phyloP scores from a whole-genome alignment of 306 rosid genomes.

The Vigna angularis region DNA sequence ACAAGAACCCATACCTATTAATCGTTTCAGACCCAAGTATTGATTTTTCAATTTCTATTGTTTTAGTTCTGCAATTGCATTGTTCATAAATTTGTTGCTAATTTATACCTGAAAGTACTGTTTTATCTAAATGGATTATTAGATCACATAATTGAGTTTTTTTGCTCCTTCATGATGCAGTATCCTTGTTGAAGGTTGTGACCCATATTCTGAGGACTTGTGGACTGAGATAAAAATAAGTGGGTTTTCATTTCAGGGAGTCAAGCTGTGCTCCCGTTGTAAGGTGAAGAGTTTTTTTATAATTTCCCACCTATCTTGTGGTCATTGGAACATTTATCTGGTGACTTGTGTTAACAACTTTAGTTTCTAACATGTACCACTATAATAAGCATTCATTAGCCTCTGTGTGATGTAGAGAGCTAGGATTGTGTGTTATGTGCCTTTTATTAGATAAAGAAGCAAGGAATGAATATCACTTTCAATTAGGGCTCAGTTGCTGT shows the following conservation, averaged over 20 bases:
- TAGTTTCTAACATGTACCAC: constrained; percentile 21
- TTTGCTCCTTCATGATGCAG: constrained; percentile 50
- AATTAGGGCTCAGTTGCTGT: neutral
- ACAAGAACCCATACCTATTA: constrained; percentile 67
- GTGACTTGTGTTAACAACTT: constrained; percentile 20
- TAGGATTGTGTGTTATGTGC: too few relatives aligned
- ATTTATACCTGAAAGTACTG: constrained; percentile 1
- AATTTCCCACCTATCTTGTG: constrained; percentile 10
- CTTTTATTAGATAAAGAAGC: neutral
- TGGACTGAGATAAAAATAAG: constrained; percentile 79
- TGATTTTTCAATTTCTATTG: constrained; percentile 27
- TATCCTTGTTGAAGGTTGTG: constrained; percentile 77
- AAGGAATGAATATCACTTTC: neutral
- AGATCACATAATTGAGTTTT: constrained; percentile 24
- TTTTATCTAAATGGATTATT: constrained; percentile 16
- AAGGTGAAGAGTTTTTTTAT: constrained; percentile 62
- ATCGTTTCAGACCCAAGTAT: constrained; percentile 94
- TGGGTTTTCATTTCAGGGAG: constrained; percentile 71
- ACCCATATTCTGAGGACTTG: constrained; percentile 84
- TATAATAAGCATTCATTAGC: neutral
- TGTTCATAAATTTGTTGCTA: constrained; percentile 20
- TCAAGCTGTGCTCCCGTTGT: constrained; percentile 84
- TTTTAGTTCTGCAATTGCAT: constrained; percentile 10
- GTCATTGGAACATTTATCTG: constrained; percentile 5
- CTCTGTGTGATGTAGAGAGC: too few relatives aligned